Base-by-base conservation (phyloP, 345 rosid species). In the Citrus trifoliata region DNA sequence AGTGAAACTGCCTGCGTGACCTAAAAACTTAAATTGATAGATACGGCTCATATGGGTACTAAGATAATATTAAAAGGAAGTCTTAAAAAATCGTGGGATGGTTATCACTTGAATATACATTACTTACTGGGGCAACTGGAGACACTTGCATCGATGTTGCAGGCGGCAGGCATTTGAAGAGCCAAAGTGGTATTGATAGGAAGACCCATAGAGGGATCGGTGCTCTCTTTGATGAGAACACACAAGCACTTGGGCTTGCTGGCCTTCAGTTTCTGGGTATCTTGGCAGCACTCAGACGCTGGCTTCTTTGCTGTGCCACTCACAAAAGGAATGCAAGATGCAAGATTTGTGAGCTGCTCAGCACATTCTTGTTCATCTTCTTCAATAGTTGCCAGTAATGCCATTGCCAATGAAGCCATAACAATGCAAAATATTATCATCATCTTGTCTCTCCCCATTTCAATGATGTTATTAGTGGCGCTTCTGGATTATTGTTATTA, bases 181-280 rank as follows among this genome's bases (percentile, higher is more conserved):
- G 88, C 90, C 21, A 80, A 82, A 79, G 87, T 82, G 82, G 88
- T 85, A 35, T 88, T 88, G 70, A 88, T 71, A 51, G 88, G 86
- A 12, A 85, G 83, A 14, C 87, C 87, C 73, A 87, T 56, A 56
- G 90, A 82, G 25, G 90, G 88, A 65, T 85, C 88, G 38, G 82
- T 76, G 75, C 90, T 88, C 65, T 79, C 82, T 61, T 78, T 86
- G 58, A 88, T 84, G 35, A 88, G 83, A 62, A 86, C 61, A 51
- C 90, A 84, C 27, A 86, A 46, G 71, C 88, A 88, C 73, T 84
- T 86, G 5, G 88, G 90, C 67, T 86, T 71, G 56, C 4, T 79
- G 48, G 76, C 72, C 38, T 82, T 87, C 66, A 87, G 25, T 55
- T 83, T 87, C 27, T 78, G 74, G 19, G 88, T 78, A 28, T 85